phyloP scores from a whole-genome alignment of 2,329 filamentous ascomycete species.

The Pseudogymnoascus sp. region DNA sequence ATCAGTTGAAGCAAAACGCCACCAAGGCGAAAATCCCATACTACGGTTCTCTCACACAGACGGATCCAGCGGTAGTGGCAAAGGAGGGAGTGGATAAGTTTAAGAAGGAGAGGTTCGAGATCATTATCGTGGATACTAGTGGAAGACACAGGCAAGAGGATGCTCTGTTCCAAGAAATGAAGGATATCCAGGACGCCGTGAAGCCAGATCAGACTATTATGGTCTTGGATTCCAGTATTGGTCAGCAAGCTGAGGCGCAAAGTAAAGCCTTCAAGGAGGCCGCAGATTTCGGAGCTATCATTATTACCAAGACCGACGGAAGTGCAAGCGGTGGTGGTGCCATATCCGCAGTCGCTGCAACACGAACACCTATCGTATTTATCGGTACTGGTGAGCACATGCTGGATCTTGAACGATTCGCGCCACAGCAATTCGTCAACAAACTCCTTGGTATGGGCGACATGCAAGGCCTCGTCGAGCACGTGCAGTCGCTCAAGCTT shows the following conservation, averaged over 20 bases:
- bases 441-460: conserved; percentile 97
- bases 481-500: conserved; percentile 89
- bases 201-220: conserved; percentile 95
- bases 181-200: conserved; percentile 87
- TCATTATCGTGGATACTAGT: conserved; percentile 97
- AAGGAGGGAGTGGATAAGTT: conserved; percentile 97
- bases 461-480: conserved; percentile 88
- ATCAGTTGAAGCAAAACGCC: conserved; percentile 97
- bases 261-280: conserved; percentile 95
- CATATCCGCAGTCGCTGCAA: conserved; percentile 94
- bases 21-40: conserved; percentile 99
- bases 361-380: conserved; percentile 93
- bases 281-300: conserved; percentile 94
- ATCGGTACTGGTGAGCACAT: conserved; percentile 97
- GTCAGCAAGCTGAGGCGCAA: conserved; percentile 90
- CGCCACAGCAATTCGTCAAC: conserved; percentile 84
- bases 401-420: conserved; percentile 87
- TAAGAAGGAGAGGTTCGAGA: conserved; percentile 96
- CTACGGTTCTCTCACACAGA: conserved; percentile 93
- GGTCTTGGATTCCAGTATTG: conserved; percentile 93
- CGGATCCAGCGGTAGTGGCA: conserved; percentile 86
- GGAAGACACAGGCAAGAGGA: conserved; percentile 91
- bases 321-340: conserved; percentile 93
- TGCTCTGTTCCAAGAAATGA: conserved; percentile 94
- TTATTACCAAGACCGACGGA: conserved; percentile 97